Percentiles rank a stretch among this genome's conserved stretches.
These are phyloP conservation scores for Helichrysum umbraculigerum DNA, from an alignment of 129 eudicot genomes.

Conservation along the genomic window DNA sequence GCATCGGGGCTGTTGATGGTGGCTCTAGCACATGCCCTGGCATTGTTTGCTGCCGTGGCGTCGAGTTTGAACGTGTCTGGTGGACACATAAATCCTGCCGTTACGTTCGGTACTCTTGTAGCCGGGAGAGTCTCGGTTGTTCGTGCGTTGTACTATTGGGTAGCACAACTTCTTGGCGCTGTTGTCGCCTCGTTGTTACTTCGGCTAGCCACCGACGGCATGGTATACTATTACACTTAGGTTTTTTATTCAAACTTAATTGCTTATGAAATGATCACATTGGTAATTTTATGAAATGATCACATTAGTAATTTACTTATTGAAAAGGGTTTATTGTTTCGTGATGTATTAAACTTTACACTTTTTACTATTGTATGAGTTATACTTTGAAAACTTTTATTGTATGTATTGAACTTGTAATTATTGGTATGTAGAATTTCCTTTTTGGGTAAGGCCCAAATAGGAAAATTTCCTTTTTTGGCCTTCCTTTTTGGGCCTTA, in stretches of 20 bases:
- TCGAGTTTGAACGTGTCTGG: conserved; percentile 84
- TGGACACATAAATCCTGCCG: conserved; percentile 89
- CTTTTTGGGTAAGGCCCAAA: too few relatives aligned
- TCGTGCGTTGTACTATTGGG: conserved; percentile 80
- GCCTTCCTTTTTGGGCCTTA: too few relatives aligned
- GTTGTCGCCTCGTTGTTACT: conserved; percentile 63
- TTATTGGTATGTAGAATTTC: too few relatives aligned
- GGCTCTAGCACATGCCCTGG: conserved; percentile 73
- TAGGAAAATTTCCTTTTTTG: too few relatives aligned
- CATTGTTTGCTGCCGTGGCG: conserved; percentile 81
- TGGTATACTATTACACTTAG: conserved; percentile 43
- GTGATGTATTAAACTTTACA: too few relatives aligned
- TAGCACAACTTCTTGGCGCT: conserved; percentile 83
- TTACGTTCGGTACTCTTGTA: conserved; percentile 76
- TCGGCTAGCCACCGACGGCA: conserved; percentile 68
- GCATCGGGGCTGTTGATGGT: conserved; percentile 55
- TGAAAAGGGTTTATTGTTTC: too few relatives aligned
- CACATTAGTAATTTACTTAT: too few relatives aligned
- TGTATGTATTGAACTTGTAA: too few relatives aligned
- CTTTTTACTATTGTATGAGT: too few relatives aligned
- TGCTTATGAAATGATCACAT: too few relatives aligned
- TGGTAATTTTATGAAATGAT: too few relatives aligned
- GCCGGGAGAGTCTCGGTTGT: conserved; percentile 75
- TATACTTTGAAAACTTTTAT: too few relatives aligned
- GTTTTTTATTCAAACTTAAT: neutral